Base-by-base conservation (phyloP, 2,329 filamentous ascomycete genomes). In the Neopestalotiopsis rosae region DNA sequence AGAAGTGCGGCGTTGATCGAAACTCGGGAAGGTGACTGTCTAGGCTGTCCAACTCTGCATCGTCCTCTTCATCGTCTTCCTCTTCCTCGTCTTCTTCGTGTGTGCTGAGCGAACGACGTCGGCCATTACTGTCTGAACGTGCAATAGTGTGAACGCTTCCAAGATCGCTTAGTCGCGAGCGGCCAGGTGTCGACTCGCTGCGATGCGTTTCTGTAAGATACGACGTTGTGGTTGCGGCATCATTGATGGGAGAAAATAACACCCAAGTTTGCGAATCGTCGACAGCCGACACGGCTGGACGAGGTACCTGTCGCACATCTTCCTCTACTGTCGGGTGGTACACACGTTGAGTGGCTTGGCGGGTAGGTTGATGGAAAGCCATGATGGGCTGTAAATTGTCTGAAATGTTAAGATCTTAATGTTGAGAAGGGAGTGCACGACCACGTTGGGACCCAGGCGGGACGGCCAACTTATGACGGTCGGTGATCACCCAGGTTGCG, bases 241-340 rank as follows among this genome's bases (percentile, higher is more conserved):
- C 87, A 71, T 90, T 90, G 9, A 87, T 86, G 1, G 94, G 94
- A 7, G 94, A 93, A 84, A 99, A 99, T 72, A 99, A 89, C 67
- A 98, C 92, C 96, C 96, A 99, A 88, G 97, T 95, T 80, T 96
- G 92, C 13, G 93, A 92, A 72, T 95, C 92, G 70, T 93, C 90
- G 69, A 90, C 82, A 58, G 76, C 75, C 63, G 81, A 80, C 45
- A 79, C 72, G 69, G 73, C 68, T 68, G 74, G 76, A 72, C 75
- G 76, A 69, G 78, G 78, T 65, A 74, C 72, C 63, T 75, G 71
- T 30, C 81, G 79, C 38, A 81, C 76, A 45, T 84, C 82, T 17
- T 82, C 81, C 24, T 78, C 78, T 2, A 81, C 75, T 42, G 81
- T 70, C 69, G 76, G 76, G 34, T 82, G 84, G 61, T 80, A 81